phyloP scores from a whole-genome alignment of 208 protist species.

The Trichomonas gallinae region DNA sequence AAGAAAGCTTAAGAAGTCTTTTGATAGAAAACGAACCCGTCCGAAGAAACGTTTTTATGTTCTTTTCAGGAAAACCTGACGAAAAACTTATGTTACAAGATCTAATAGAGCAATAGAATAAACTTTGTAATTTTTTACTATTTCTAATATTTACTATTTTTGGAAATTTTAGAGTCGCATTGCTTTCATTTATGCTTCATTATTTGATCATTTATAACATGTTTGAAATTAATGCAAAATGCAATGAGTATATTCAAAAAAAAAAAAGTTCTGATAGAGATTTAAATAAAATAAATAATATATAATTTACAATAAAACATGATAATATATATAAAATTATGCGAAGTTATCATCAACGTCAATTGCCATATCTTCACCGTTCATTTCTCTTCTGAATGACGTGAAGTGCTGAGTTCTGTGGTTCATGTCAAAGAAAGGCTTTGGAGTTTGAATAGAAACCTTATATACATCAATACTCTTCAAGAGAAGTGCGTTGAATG shows the following conservation, averaged over 20 bases:
- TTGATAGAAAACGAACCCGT: neutral
- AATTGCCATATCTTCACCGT: neutral
- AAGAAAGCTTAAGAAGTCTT: neutral
- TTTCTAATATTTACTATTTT: too few species aligned
- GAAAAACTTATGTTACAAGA: neutral
- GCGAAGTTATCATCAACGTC: neutral
- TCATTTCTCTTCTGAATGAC: conserved; percentile 48
- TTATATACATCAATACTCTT: conserved; percentile 60
- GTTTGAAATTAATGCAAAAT: neutral
- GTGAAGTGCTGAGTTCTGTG: conserved; percentile 75
- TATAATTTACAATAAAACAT: neutral
- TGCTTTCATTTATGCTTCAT: too few species aligned
- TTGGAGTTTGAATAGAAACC: conserved; percentile 63
- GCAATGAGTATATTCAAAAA: neutral
- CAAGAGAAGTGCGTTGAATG: conserved; percentile 72
- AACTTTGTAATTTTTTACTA: too few species aligned
- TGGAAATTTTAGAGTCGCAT: too few species aligned
- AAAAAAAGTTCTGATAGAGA: too few species aligned
- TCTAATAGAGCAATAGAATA: neutral
- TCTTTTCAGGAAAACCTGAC: neutral
- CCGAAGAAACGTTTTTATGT: neutral
- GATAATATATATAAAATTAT: neutral
- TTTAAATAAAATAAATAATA: neutral
- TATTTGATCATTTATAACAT: too few species aligned
- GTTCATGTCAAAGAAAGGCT: conserved; percentile 73